A percentile compares a stretch with the other conserved stretches of the same genome.
Evolutionary conservation across 169 alveolate species (phyloP).

Genomic region (Eimeria mitis): DNA sequence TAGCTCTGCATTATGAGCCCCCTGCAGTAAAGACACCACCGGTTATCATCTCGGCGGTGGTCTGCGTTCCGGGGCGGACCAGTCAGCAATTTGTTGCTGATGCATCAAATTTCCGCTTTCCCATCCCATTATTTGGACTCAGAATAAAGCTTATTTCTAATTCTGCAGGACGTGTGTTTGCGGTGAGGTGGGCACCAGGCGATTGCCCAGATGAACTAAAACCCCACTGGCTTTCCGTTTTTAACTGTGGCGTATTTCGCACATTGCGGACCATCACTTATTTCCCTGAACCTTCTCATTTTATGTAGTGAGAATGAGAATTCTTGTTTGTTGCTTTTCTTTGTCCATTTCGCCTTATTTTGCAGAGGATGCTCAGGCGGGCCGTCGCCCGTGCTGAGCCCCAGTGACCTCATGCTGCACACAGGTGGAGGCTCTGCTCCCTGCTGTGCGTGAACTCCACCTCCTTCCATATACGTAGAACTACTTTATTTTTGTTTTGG

Average conservation of each 20-base stretch:
- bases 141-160: background rate
- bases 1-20: background rate
- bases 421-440: background rate
- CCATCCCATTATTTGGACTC: background rate
- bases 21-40: background rate
- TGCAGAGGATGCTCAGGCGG: background rate
- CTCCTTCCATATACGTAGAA: background rate
- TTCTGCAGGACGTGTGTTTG: background rate
- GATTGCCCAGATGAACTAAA: background rate
- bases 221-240: too few species aligned
- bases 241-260: background rate
- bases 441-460: background rate
- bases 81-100: background rate
- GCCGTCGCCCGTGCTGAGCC: background rate
- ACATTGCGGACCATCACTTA: background rate
- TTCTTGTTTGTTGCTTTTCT: background rate
- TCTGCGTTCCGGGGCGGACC: background rate
- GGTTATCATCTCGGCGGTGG: background rate
- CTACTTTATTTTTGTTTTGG: background rate
- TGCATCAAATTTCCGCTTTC: background rate
- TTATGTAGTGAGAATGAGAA: background rate
- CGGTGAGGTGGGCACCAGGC: background rate
- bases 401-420: slow-evolving; percentile 9
- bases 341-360: background rate
- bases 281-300: background rate